Base-by-base conservation (phyloP, 1,284 basidiomycete species). In the Boletus smithii region DNA sequence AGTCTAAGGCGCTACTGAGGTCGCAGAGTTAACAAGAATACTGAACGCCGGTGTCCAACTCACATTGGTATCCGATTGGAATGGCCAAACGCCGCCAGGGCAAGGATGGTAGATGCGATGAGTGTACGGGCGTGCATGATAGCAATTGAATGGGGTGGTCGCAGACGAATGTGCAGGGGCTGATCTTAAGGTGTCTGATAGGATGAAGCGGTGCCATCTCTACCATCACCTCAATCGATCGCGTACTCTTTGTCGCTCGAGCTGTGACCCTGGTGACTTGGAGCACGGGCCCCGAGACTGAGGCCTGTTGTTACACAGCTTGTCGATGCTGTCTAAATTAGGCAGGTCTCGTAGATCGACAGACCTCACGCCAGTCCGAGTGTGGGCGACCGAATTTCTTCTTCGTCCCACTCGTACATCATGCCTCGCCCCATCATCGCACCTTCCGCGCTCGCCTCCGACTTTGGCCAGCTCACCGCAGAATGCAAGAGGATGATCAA, bases 401-500 rank as follows among this genome's bases (percentile, higher is more conserved):
- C 44, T 36, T 42, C n/a, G 17, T 40, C 35, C 42, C 42, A 40
- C 45, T 48, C 43, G 35, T 34, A 48, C 45, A 63, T 53, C 49
- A 92, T 93, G 91, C 87, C 84, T 57, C 79, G 80, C 62, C 84
- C 89, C 16, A 93, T 95, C 69, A 90, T 95, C 67, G 84, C 91
- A 8, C 91, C 91, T 26, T 94, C 91, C 13, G 90, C 94, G 32
- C 85, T 95, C 23, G 91, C 92, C 50, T 92, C 89, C n/a, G 92
- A 97, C 75, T 92, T 97, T 71, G 91, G 91, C 33, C 85, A 94
- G 62, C 81, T 97, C 55, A 85, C 83, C 46, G 84, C 84, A 60
- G 92, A 97, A 81, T 95, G 95, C 71, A 85, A 85, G 63, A 80
- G 91, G 44, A 95, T 97, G 88, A 89, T 95, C 55, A 83, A 86